Evolutionary conservation across 768 basidiomycete genomes (phyloP).

Genomic region (Boletus vermiculosoides): DNA sequence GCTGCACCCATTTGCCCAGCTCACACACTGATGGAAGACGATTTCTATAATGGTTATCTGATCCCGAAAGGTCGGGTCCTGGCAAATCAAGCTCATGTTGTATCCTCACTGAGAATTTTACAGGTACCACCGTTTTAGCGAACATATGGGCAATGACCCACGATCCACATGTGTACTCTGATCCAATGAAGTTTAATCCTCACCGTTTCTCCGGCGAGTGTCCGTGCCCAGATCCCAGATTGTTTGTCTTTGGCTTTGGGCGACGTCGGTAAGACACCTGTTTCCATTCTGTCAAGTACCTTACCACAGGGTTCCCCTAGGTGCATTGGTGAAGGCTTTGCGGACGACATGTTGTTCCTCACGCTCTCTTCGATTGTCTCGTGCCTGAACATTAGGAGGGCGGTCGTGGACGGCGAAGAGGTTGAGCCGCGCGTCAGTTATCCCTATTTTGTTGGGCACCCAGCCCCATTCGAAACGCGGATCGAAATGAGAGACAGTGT

Average conservation of each 20-base stretch:
- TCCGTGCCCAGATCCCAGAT: neutral
- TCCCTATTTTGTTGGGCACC: slow-evolving; percentile 1
- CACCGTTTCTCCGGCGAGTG: neutral
- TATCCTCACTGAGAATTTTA: neutral
- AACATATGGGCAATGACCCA: slow-evolving; percentile 9
- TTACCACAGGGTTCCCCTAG: neutral
- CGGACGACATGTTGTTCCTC: neutral
- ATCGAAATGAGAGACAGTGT: neutral
- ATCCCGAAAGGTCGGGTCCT: neutral
- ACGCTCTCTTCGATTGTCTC: neutral
- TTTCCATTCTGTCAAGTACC: neutral
- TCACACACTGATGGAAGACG: slow-evolving; percentile 12
- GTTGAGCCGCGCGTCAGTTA: slow-evolving; percentile 3
- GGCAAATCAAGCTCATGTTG: neutral
- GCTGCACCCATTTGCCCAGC: slow-evolving; percentile 8
- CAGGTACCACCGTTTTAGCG: slow-evolving; percentile 1
- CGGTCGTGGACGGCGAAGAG: neutral
- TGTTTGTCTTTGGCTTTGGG: slow-evolving; percentile 3
- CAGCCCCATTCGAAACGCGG: neutral
- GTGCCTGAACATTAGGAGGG: neutral
- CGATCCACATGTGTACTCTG: neutral
- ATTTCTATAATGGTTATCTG: slow-evolving; percentile 2
- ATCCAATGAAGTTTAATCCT: neutral
- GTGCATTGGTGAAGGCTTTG: slow-evolving; percentile 1
- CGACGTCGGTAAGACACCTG: slow-evolving; percentile 1